Evolutionary conservation across 805 yeast genomes (phyloP).

Genomic region (Candida glaebosa): DNA sequence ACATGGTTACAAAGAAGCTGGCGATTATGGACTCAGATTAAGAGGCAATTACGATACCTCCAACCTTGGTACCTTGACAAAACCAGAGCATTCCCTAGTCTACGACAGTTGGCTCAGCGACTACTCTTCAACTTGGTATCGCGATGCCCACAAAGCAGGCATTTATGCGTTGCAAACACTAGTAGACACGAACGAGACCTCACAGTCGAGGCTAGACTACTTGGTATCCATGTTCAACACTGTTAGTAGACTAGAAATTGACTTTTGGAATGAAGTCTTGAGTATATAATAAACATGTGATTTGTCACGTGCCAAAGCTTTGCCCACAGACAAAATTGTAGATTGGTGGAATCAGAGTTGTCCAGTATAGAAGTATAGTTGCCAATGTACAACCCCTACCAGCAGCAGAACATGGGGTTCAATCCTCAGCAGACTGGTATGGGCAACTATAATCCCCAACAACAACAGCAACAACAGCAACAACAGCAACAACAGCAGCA

Average conservation of each 20-base stretch:
- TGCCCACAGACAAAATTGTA: neutral
- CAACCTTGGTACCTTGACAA: slow-evolving; percentile 19
- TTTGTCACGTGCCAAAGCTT: neutral
- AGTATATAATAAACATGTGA: neutral
- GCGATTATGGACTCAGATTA: slow-evolving; percentile 25
- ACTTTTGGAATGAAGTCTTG: slow-evolving; percentile 61
- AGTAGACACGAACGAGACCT: slow-evolving; percentile 28
- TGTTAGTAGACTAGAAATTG: slow-evolving; percentile 58
- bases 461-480: slow-evolving; percentile 14
- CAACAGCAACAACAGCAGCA: slow-evolving; percentile 16
- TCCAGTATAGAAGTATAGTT: neutral
- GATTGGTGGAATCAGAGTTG: too few species aligned
- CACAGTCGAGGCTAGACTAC: slow-evolving; percentile 44
- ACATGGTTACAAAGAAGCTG: slow-evolving; percentile 67
- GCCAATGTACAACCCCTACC: slow-evolving; percentile 40
- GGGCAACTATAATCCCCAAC: slow-evolving; percentile 18
- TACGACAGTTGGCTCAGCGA: slow-evolving; percentile 58
- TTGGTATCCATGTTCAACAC: slow-evolving; percentile 56
- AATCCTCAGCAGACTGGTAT: slow-evolving; percentile 17
- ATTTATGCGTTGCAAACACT: slow-evolving; percentile 43
- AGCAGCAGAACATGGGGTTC: slow-evolving; percentile 19
- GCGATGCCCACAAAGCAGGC: slow-evolving; percentile 51
- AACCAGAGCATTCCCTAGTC: slow-evolving; percentile 22
- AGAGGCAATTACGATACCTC: slow-evolving; percentile 11
- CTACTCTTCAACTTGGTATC: slow-evolving; percentile 58